Conservation (phyloP, 225 moss, liverwort and hornwort species). For the Pleurozium schreberi region DNA sequence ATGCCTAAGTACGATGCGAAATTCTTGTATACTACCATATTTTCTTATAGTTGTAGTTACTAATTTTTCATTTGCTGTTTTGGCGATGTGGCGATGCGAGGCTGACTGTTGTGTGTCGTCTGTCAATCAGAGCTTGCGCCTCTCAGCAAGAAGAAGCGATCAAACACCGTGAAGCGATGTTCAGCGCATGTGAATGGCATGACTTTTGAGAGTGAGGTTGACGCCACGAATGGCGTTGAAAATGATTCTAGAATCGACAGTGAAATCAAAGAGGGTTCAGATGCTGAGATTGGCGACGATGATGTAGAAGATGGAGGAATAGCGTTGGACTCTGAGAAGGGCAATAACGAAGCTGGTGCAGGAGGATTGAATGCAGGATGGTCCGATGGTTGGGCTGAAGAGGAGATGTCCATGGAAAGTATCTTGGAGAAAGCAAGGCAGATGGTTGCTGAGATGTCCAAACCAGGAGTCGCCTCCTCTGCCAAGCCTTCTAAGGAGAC, state of each 20-base stretch:
- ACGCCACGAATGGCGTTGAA: background rate
- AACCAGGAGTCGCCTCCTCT: background rate
- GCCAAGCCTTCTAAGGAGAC: conserved; percentile 13
- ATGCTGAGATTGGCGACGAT: conserved; percentile 1
- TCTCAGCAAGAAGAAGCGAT: conserved; percentile 32
- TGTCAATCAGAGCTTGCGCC: conserved; percentile 5
- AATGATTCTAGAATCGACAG: background rate
- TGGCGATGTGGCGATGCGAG: background rate
- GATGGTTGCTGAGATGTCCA: conserved; percentile 38
- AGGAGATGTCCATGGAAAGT: conserved; percentile 28
- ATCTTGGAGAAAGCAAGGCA: conserved; percentile 46
- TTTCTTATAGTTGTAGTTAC: background rate
- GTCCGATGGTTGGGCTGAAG: conserved; percentile 31
- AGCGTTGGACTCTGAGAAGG: conserved; percentile 6
- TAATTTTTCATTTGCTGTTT: background rate
- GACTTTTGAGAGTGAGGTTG: conserved; percentile 9
- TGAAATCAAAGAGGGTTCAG: background rate
- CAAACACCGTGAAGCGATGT: conserved; percentile 22
- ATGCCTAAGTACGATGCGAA: background rate
- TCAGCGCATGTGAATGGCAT: conserved; percentile 11
- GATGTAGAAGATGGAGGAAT: background rate
- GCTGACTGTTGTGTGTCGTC: background rate
- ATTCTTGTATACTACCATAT: background rate
- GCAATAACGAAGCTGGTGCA: background rate
- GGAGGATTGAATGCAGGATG: conserved; percentile 17